phyloP scores from a whole-genome alignment of 805 yeast species.

The Suhomyces prunicola region DNA sequence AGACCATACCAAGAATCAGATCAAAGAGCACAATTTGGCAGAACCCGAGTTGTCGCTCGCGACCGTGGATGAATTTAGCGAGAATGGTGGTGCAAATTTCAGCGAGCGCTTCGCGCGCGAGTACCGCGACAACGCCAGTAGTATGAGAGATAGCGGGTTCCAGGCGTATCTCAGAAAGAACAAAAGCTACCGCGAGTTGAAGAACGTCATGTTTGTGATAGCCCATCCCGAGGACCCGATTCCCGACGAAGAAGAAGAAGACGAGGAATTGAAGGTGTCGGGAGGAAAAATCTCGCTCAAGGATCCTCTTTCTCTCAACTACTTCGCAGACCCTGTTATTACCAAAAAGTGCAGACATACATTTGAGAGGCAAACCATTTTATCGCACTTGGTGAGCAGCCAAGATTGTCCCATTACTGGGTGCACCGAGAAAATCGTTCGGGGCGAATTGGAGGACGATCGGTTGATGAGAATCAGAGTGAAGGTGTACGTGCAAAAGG shows the following conservation, averaged over 20 bases:
- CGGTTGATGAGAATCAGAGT: slow-evolving; percentile 56
- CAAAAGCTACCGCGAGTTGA: slow-evolving; percentile 25
- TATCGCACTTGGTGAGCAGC: slow-evolving; percentile 21
- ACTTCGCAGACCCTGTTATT: slow-evolving; percentile 53
- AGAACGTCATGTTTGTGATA: slow-evolving; percentile 47
- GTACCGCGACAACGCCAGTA: slow-evolving; percentile 5
- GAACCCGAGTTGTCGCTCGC: slow-evolving; percentile 21
- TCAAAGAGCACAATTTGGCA: slow-evolving; percentile 16
- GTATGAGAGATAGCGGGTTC: slow-evolving; percentile 5
- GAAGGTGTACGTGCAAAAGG: slow-evolving; percentile 24
- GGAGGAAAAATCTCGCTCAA: slow-evolving; percentile 69
- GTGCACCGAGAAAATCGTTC: slow-evolving; percentile 39
- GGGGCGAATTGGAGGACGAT: slow-evolving; percentile 43
- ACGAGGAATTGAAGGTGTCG: slow-evolving; percentile 60
- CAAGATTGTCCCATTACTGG: slow-evolving; percentile 58
- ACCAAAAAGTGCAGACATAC: slow-evolving; percentile 59
- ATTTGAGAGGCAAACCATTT: slow-evolving; percentile 50
- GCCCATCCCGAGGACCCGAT: slow-evolving; percentile 61
- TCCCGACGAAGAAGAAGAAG: slow-evolving; percentile 47
- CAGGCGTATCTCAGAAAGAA: slow-evolving; percentile 5
- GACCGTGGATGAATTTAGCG: slow-evolving; percentile 18
- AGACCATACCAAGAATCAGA: slow-evolving; percentile 13
- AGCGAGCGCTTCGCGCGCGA: slow-evolving; percentile 7
- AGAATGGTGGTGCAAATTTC: slow-evolving; percentile 7
- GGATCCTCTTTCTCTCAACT: slow-evolving; percentile 62